Percentiles rank a stretch among this genome's conserved stretches.
Evolutionary conservation across 805 yeast species (phyloP).

Genomic region (Wickerhamiella qilinensis): DNA sequence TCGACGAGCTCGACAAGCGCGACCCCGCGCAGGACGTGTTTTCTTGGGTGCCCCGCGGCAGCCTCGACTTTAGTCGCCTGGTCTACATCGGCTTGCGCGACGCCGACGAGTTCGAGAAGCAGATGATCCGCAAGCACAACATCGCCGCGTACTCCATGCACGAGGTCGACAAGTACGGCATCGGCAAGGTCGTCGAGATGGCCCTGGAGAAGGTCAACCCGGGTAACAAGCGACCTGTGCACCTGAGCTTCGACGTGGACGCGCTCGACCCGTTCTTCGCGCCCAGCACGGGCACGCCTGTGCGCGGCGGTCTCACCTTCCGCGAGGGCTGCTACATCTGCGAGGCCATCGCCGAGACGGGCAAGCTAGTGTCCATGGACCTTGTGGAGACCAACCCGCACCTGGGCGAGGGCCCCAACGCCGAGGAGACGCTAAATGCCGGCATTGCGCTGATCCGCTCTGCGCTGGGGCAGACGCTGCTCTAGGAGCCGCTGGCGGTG

Average conservation of each 20-base stretch:
- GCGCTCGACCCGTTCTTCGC: slow-evolving; percentile 90
- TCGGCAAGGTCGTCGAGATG: slow-evolving; percentile 80
- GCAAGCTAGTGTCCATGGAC: slow-evolving; percentile 76
- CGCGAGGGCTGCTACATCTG: slow-evolving; percentile 88
- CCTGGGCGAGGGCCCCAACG: slow-evolving; percentile 57
- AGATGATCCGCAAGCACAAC: slow-evolving; percentile 48
- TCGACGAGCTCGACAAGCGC: slow-evolving; percentile 38
- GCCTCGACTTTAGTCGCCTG: slow-evolving; percentile 49
- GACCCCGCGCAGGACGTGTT: slow-evolving; percentile 57
- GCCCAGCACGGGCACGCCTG: slow-evolving; percentile 97
- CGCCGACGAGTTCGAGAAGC: slow-evolving; percentile 74
- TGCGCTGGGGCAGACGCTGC: slow-evolving; percentile 81
- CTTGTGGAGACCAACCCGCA: slow-evolving; percentile 89
- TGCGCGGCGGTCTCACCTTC: slow-evolving; percentile 85
- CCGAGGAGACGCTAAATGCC: slow-evolving; percentile 70
- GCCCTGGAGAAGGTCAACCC: slow-evolving; percentile 72
- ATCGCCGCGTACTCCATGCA: slow-evolving; percentile 89
- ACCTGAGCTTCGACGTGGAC: slow-evolving; percentile 88
- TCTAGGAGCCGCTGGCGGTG: slow-evolving; percentile 27
- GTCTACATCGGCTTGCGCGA: slow-evolving; percentile 93
- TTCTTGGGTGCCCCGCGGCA: slow-evolving; percentile 55
- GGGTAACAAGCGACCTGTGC: slow-evolving; percentile 55
- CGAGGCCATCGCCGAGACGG: slow-evolving; percentile 82
- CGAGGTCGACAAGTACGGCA: slow-evolving; percentile 88
- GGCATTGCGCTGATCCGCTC: slow-evolving; percentile 87